Evolutionary conservation across 768 basidiomycete genomes (phyloP), one percentile per base, ranked within the genome.

Genomic region (Lactarius indigo): DNA sequence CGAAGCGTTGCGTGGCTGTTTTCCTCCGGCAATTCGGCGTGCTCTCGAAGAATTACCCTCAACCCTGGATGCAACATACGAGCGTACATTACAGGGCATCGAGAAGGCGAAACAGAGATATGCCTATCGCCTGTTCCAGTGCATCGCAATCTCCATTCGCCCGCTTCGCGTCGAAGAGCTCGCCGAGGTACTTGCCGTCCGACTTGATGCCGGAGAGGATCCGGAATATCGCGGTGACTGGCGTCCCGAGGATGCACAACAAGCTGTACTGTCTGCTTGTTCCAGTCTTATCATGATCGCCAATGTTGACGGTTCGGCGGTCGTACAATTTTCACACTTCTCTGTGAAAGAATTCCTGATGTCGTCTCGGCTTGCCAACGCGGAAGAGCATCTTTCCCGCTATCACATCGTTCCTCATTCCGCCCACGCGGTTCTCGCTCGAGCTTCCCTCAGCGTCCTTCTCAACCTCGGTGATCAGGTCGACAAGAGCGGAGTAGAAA

Each of bases 291-390:
- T 52, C 50, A 26, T 15, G 1, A 17, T 26, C 2, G 50, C 7
- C 23, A 15, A 52, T 3, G 26, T 26, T 12, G 50, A 52, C 6
- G 50, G 50, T 6, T 52, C 15, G 12, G 23, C 12, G 1, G 13
- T 52, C 26, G 26, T 52, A 5, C 50, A 52, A 26, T 52, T 52
- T 28, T 52, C 50, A 2, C 65, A 66, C 39, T 56, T 63, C 35
- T 66, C 65, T 7, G 65, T 66, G 18, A 66, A 64, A 26, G 65
- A 66, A 17, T 66, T 66, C 39, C 44, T 66, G 26, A 57, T 57
- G 47, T 66, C 65, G 0, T 18, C 28, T n/a, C 65, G 61, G 10
- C 65, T 66, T 23, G 42, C 39, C 3, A 17, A 13, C 5, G 26
- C 50, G 5, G 28, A 1, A 4, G 20, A 1, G 4, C 3, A 31